Base-by-base conservation (phyloP, 169 alveolate species). In the Theileria sp. region DNA sequence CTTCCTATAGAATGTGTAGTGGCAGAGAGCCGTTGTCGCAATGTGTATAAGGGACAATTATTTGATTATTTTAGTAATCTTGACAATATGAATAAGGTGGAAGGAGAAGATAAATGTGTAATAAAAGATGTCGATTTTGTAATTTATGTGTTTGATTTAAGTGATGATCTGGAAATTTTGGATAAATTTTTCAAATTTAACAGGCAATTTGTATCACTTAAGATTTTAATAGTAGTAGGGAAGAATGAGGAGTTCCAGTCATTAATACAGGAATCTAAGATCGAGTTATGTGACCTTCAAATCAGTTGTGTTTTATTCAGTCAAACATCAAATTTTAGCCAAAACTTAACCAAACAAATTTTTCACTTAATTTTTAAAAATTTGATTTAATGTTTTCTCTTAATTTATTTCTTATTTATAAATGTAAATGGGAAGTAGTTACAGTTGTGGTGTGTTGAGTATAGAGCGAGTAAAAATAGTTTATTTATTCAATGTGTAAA, bases 11-110 rank as follows among this genome's bases (percentile, higher is more conserved):
- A 74, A 21, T 80, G 87, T 50, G 30, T 80, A 19, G 51, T 80
- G 25, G 82, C 75, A 38, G 87, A 80, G 44, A 80, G 67, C 6
- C 74, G 82, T 30, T 58, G 87, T 15, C 66, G 87, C 6, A 80
- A 72, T 75, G 60, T 73, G 73, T 80, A 72, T 51, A 64, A 75
- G n/a, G 87, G 87, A 1, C 54, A 44, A 32, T 65, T 80, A 19
- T 54, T 36, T 62, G 87, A 80, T 50, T 80, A 70, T 32, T 80
- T 80, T 49, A 71, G 81, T 13, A 50, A 75, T 32, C 36, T 32
- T 32, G 5, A 32, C 36, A 36, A 30, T 9, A 70, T 51, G 28
- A 36, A 50, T 32, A 21, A 12, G 13, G 19, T 15, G 19, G n/a
- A 26, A n/a, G n/a, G n/a, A 19, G 32, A 49, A 10, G 80, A 69